Evolutionary conservation across 129 eudicot species (phyloP).

Genomic region (Glebionis coronaria): DNA sequence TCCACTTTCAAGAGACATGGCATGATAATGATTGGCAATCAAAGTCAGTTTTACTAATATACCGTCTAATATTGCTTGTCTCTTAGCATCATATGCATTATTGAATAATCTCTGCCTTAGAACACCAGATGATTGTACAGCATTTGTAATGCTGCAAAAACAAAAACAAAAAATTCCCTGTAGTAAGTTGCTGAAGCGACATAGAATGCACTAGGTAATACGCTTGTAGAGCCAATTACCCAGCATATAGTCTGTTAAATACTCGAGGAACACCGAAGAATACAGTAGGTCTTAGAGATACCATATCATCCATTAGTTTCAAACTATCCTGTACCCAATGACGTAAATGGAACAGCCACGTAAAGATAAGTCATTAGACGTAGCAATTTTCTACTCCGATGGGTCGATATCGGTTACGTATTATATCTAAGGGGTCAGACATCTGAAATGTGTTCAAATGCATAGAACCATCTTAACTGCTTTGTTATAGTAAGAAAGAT

Average conservation of each 20-base stretch:
- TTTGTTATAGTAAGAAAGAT: background rate
- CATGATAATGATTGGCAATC: no score
- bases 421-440: no score
- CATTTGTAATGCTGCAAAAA: constrained; percentile 56
- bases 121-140: constrained; percentile 70
- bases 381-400: background rate
- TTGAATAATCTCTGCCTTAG: constrained; percentile 60
- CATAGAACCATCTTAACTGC: no score
- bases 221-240: constrained; percentile 37
- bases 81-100: constrained; percentile 77
- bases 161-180: background rate
- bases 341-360: background rate
- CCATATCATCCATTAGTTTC: constrained; percentile 84
- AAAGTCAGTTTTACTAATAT: background rate
- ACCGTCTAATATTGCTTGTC: constrained; percentile 72
- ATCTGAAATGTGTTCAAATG: no score
- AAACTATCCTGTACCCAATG: constrained; percentile 51
- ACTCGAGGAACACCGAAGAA: constrained; percentile 86
- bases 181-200: constrained; percentile 15
- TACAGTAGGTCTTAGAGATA: constrained; percentile 61
- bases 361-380: background rate
- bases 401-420: no score
- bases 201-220: background rate
- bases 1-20: no score
- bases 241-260: constrained; percentile 64